Conservation (phyloP, 108 stramenopile species). For the Cylindrotheca fusiformis region DNA sequence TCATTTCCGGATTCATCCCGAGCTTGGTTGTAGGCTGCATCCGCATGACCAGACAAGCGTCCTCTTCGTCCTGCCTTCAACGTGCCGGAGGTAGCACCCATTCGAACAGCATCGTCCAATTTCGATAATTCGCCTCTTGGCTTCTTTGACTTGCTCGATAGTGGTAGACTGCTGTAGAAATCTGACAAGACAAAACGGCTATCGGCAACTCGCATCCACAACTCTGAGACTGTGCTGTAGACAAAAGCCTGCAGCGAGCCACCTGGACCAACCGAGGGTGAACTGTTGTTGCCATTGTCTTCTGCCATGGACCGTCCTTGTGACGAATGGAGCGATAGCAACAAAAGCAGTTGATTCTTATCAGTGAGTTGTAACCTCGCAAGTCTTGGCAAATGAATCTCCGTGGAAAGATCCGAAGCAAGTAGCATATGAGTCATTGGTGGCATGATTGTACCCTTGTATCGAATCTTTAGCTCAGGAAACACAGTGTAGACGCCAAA, state of each 20-base stretch:
- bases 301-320: slow-evolving; percentile 4
- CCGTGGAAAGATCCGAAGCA: slow-evolving; percentile 26
- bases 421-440: slow-evolving; percentile 79
- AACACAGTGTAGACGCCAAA: slow-evolving; percentile 62
- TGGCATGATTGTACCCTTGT: slow-evolving; percentile 74
- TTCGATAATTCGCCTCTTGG: slow-evolving; percentile 49
- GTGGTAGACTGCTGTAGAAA: slow-evolving; percentile 66
- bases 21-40: slow-evolving; percentile 8
- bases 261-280: slow-evolving; percentile 36
- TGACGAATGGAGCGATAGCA: slow-evolving; percentile 43
- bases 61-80: slow-evolving; percentile 34
- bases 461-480: slow-evolving; percentile 37
- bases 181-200: slow-evolving; percentile 82
- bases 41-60: slow-evolving; percentile 19
- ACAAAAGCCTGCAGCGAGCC: slow-evolving; percentile 75
- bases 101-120: slow-evolving; percentile 59
- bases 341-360: slow-evolving; percentile 53
- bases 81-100: slow-evolving; percentile 40
- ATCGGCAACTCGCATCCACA: slow-evolving; percentile 82
- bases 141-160: slow-evolving; percentile 9
- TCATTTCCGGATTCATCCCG: slow-evolving; percentile 16
- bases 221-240: slow-evolving; percentile 60
- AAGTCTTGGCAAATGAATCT: slow-evolving; percentile 47
- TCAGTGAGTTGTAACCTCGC: slow-evolving; percentile 71
- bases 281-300: slow-evolving; percentile 8